Conservation (phyloP, 352 stramenopile species). For the Phytophthora sp. region DNA sequence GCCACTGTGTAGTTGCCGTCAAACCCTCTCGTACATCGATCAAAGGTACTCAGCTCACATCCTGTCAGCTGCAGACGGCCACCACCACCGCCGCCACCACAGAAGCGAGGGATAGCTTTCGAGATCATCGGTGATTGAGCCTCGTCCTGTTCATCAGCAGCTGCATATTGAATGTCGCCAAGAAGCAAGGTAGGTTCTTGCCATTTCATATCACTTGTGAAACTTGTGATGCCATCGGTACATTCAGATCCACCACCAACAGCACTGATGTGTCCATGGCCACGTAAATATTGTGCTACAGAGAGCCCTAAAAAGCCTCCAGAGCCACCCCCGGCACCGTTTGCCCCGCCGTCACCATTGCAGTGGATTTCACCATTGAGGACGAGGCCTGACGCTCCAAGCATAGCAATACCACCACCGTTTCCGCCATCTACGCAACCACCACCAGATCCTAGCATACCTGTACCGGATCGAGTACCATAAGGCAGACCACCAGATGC, state of each 20-base stretch:
- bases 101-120: conserved; percentile 42
- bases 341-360: conserved; percentile 63
- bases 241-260: conserved; percentile 74
- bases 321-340: conserved; percentile 71
- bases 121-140: conserved; percentile 34
- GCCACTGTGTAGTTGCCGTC: conserved; percentile 81
- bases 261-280: conserved; percentile 69
- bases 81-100: conserved; percentile 74
- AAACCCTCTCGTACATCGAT: conserved; percentile 71
- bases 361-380: conserved; percentile 77
- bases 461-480: conserved; percentile 64
- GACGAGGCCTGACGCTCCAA: conserved; percentile 63
- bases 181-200: conserved; percentile 13
- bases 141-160: conserved; percentile 29
- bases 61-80: conserved; percentile 74
- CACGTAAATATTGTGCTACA: conserved; percentile 61
- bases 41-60: conserved; percentile 69
- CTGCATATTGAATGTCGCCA: conserved; percentile 19
- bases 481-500: conserved; percentile 71
- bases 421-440: conserved; percentile 71
- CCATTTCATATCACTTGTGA: conserved; percentile 30
- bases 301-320: conserved; percentile 74
- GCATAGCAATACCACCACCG: conserved; percentile 71
- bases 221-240: conserved; percentile 36
- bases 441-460: conserved; percentile 75